Conservation (phyloP, 495 filamentous ascomycete genomes). For the Talaromyces thailandensis region DNA sequence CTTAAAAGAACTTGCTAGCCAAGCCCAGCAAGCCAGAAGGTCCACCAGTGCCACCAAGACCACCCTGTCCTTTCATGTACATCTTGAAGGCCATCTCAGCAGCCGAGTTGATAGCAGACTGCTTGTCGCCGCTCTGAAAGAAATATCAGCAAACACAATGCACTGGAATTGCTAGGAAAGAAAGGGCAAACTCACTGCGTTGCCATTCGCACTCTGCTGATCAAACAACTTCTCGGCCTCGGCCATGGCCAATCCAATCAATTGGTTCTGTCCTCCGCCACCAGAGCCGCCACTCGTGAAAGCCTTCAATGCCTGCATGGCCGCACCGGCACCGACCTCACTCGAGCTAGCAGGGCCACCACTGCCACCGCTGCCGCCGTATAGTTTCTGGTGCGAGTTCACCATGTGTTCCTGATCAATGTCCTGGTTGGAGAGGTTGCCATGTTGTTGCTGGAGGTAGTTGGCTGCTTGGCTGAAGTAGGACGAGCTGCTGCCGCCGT, state of each 20-base stretch:
- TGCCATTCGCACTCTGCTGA: conserved; percentile 42
- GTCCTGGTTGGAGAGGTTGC: conserved; percentile 13
- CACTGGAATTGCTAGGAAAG: background rate
- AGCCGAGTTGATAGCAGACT: conserved; percentile 49
- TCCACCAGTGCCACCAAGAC: conserved; percentile 36
- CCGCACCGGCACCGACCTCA: conserved; percentile 50
- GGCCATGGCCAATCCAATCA: conserved; percentile 60
- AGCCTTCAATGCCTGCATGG: conserved; percentile 62
- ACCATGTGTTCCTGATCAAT: conserved; percentile 51
- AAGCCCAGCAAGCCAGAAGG: conserved; percentile 43
- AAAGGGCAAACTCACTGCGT: conserved; percentile 31
- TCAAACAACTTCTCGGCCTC: conserved; percentile 61
- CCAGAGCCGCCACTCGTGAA: conserved; percentile 30
- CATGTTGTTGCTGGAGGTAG: conserved; percentile 6
- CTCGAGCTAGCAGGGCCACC: conserved; percentile 23
- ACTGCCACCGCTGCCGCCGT: conserved; percentile 28
- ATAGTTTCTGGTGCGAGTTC: conserved; percentile 46
- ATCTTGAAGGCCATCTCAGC: conserved; percentile 62
- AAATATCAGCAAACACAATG: conserved; percentile 10
- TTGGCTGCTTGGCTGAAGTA: conserved; percentile 6
- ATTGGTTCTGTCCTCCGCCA: conserved; percentile 42
- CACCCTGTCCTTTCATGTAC: conserved; percentile 52
- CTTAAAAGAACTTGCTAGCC: conserved; percentile 46
- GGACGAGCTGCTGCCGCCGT: conserved; percentile 3
- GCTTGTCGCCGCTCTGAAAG: conserved; percentile 42